These are phyloP conservation scores for Periconia macrospinosa DNA, from an alignment of 2,329 filamentous ascomycete species.

Conservation along the genomic window DNA sequence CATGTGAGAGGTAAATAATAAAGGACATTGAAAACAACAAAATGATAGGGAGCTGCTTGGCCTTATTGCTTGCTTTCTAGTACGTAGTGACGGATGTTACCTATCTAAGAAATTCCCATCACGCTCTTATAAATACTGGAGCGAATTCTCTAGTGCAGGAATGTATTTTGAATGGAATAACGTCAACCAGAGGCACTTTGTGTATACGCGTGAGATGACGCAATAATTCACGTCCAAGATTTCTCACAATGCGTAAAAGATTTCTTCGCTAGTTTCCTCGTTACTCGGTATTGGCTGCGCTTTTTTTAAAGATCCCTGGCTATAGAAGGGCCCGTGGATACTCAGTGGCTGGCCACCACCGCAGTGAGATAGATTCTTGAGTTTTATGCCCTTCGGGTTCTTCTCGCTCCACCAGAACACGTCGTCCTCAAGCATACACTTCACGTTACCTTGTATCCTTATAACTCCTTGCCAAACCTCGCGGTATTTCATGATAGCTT, in stretches of 20 bases:
- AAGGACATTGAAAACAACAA: too few relatives aligned
- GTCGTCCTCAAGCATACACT: constrained; percentile 2
- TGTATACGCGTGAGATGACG: too few relatives aligned
- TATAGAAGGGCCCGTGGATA: constrained; percentile 2
- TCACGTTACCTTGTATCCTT: neutral
- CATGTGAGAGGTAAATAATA: too few relatives aligned
- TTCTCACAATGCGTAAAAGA: neutral
- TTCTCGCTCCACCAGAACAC: constrained; percentile 2
- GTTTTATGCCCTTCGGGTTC: neutral
- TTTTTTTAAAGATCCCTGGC: neutral
- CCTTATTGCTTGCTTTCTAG: too few relatives aligned
- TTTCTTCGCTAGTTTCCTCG: neutral
- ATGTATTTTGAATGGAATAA: too few relatives aligned
- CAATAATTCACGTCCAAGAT: too few relatives aligned
- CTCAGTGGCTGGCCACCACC: neutral
- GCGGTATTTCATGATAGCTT: neutral
- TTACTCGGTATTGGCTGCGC: neutral
- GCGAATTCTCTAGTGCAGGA: too few relatives aligned
- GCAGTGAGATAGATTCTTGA: neutral
- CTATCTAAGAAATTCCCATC: too few relatives aligned
- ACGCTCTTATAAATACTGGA: too few relatives aligned
- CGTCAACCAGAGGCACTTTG: too few relatives aligned
- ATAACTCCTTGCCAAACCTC: neutral
- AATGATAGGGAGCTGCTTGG: too few relatives aligned
- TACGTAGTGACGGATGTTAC: too few relatives aligned